Percentiles rank a stretch among this genome's conserved stretches.
These are phyloP conservation scores for Nicotiana tomentosiformis DNA, from an alignment of 257 asterid species.

Conservation along the genomic window DNA sequence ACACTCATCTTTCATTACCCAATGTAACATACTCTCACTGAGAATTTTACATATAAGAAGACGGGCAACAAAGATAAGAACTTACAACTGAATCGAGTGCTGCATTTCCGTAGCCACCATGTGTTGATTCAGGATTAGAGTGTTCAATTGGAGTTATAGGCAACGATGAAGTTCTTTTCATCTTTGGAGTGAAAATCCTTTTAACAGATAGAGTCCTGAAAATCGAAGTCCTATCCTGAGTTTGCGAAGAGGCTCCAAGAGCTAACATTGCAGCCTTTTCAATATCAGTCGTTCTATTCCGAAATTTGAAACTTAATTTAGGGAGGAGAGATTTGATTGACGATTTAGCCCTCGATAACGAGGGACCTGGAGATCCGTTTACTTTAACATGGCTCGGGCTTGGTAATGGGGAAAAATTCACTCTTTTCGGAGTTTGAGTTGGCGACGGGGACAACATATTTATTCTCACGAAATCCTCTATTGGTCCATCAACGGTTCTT, in stretches of 20 bases:
- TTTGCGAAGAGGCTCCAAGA: constrained; percentile 50
- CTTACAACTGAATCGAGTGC: constrained; percentile 46
- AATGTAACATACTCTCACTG: not conserved
- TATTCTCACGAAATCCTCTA: constrained; percentile 48
- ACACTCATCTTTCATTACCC: not conserved
- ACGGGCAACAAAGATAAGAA: not conserved
- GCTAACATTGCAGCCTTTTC: constrained; percentile 73
- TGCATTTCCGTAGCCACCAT: constrained; percentile 39
- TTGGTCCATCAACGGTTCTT: constrained; percentile 23
- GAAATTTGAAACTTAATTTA: constrained; percentile 67
- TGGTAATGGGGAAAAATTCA: constrained; percentile 74
- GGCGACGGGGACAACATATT: constrained; percentile 69
- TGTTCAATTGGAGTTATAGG: constrained; percentile 64
- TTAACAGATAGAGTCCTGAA: constrained; percentile 60
- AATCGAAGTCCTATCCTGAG: constrained; percentile 39
- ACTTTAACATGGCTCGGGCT: constrained; percentile 52
- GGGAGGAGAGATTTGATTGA: constrained; percentile 61
- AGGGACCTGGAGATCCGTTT: constrained; percentile 53
- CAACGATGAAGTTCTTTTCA: constrained; percentile 68
- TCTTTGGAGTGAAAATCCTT: constrained; percentile 49
- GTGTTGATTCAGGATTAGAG: constrained; percentile 79
- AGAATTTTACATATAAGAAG: not conserved
- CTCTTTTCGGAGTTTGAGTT: constrained; percentile 53
- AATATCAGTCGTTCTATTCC: constrained; percentile 52
- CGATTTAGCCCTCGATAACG: constrained; percentile 46